phyloP scores from a whole-genome alignment of 257 asterid species.

The Rhazya stricta region DNA sequence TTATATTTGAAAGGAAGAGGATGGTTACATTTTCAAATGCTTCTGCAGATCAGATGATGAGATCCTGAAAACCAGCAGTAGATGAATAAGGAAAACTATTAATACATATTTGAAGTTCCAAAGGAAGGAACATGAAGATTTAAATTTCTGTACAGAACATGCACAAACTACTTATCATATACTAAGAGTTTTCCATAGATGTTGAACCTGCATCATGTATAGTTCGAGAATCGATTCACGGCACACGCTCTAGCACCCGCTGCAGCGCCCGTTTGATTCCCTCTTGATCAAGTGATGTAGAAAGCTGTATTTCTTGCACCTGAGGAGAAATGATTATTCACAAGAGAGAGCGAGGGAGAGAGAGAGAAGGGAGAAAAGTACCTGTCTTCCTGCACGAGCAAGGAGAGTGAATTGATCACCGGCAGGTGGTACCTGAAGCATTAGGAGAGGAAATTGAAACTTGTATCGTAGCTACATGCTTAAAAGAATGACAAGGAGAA shows the following conservation, averaged over 20 bases:
- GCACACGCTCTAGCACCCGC: constrained; percentile 81
- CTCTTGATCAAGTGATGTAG: constrained; percentile 87
- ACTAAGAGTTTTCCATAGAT: background rate
- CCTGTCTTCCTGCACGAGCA: constrained; percentile 99
- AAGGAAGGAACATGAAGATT: background rate
- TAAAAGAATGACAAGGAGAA: background rate
- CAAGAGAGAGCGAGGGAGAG: background rate
- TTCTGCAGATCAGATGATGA: background rate
- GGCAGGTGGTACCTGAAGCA: constrained; percentile 63
- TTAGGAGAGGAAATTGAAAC: constrained; percentile 6
- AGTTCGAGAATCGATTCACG: constrained; percentile 22
- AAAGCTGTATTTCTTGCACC: constrained; percentile 93
- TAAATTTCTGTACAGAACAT: background rate
- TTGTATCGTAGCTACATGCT: background rate
- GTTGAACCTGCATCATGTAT: background rate
- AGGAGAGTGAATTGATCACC: constrained; percentile 78
- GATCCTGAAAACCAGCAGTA: background rate
- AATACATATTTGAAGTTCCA: background rate
- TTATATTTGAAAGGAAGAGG: no score
- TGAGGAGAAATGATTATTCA: constrained; percentile 18
- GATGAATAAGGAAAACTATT: background rate
- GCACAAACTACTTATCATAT: background rate
- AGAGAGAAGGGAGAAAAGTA: constrained; percentile 12
- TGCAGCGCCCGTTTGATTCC: constrained; percentile 81
- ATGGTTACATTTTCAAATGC: no score